These are phyloP conservation scores for Glycine latifolia DNA, from an alignment of 306 rosid species.

Conservation along the genomic window DNA sequence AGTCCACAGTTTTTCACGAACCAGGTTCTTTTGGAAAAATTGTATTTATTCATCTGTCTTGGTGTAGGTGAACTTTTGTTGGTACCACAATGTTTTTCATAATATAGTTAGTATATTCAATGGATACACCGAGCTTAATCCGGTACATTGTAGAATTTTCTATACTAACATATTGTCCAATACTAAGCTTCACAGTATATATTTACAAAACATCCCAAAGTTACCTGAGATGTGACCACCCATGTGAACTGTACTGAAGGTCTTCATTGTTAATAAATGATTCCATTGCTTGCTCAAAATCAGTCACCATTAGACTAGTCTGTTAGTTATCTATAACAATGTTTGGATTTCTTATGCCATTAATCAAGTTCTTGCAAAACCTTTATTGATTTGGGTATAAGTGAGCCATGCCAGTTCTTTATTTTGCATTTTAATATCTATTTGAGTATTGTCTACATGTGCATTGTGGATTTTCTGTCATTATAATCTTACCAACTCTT, in stretches of 20 bases:
- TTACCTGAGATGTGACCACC: not conserved
- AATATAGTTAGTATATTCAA: not conserved
- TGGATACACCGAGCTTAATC: not conserved
- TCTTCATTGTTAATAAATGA: not conserved
- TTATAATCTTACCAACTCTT: slow-evolving; percentile 46
- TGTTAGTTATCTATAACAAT: slow-evolving; percentile 25
- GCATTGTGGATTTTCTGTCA: slow-evolving; percentile 24
- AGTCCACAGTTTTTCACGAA: not conserved
- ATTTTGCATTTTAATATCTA: not conserved
- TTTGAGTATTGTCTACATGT: not conserved
- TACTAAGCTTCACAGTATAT: not conserved
- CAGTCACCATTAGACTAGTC: slow-evolving; percentile 1
- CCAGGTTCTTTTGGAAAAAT: not conserved
- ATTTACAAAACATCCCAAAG: not conserved
- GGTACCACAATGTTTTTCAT: not conserved
- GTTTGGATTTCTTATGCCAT: slow-evolving; percentile 5
- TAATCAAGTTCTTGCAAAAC: slow-evolving; percentile 33
- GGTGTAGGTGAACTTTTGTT: not conserved
- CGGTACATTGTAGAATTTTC: not conserved
- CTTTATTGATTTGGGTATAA: slow-evolving; percentile 38
- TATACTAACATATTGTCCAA: not conserved
- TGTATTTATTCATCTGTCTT: not conserved
- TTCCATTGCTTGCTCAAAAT: not conserved
- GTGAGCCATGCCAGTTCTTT: slow-evolving; percentile 13
- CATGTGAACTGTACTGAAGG: not conserved